These are phyloP conservation scores for Boletellus sp. DNA, from an alignment of 1,284 basidiomycete species.

Conservation along the genomic window DNA sequence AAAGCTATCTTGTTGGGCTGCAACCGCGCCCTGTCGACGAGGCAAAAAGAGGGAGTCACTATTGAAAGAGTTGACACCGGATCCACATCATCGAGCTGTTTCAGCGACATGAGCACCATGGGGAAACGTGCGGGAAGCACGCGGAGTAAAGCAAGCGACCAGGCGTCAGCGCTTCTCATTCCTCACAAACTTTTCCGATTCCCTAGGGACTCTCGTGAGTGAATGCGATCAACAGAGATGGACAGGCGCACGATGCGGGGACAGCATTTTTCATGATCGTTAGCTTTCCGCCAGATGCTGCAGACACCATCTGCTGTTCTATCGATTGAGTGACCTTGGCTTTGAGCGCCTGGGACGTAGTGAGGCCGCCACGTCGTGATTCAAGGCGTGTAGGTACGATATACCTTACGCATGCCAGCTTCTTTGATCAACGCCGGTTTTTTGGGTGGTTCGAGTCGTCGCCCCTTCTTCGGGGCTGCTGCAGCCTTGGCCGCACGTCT, in stretches of 20 bases:
- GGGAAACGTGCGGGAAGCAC: too few relatives aligned
- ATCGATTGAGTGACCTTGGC: conserved; percentile 88
- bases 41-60: background rate
- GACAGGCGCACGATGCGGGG: conserved; percentile 37
- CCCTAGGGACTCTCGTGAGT: conserved; percentile 19
- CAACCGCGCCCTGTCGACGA: background rate
- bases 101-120: conserved; percentile 4
- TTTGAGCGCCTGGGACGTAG: conserved; percentile 59
- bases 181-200: conserved; percentile 16
- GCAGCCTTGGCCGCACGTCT: conserved; percentile 62
- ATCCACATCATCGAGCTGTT: conserved; percentile 4
- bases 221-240: background rate
- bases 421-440: conserved; percentile 65
- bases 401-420: conserved; percentile 65
- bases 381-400: background rate
- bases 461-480: conserved; percentile 69
- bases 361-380: background rate
- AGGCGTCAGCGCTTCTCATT: conserved; percentile 18
- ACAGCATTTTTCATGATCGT: conserved; percentile 80
- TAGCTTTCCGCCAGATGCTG: conserved; percentile 81
- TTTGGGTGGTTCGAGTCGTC: conserved; percentile 68
- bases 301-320: conserved; percentile 83
- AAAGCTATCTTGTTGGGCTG: background rate
- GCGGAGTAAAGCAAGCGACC: background rate
- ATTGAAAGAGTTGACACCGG: too few relatives aligned